Evolutionary conservation across 73 alveolate species (phyloP).

Genomic region (Paramecium sexaurelia): DNA sequence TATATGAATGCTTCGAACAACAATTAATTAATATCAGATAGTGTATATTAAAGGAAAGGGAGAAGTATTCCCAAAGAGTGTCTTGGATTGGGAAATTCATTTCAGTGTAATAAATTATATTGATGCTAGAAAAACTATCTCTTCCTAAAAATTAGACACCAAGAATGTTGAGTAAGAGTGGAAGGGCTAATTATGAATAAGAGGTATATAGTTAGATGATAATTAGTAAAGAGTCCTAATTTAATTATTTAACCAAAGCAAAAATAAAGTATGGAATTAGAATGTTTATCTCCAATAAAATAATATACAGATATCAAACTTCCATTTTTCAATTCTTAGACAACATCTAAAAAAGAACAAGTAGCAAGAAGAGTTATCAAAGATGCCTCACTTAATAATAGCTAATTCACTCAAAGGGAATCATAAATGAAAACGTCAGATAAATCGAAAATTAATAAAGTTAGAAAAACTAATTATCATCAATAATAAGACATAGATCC

Average conservation of each 20-base stretch:
- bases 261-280: background rate
- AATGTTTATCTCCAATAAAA: background rate
- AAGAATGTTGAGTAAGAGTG: background rate
- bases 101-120: background rate
- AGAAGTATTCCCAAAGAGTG: slow-evolving; percentile 27
- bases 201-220: background rate
- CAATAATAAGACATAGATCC: background rate
- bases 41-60: background rate
- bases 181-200: background rate
- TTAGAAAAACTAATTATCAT: background rate
- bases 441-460: background rate
- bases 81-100: background rate
- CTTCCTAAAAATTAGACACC: background rate
- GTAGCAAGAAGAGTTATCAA: background rate
- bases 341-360: background rate
- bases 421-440: background rate
- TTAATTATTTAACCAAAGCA: background rate
- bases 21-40: background rate
- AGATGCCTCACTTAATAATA: background rate
- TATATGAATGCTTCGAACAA: background rate
- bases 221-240: slow-evolving; percentile 16
- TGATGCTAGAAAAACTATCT: background rate
- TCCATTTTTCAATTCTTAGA: background rate
- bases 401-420: background rate
- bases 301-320: background rate